These are phyloP conservation scores for Conticribra weissflogii DNA, from an alignment of 108 stramenopile species.

Conservation along the genomic window DNA sequence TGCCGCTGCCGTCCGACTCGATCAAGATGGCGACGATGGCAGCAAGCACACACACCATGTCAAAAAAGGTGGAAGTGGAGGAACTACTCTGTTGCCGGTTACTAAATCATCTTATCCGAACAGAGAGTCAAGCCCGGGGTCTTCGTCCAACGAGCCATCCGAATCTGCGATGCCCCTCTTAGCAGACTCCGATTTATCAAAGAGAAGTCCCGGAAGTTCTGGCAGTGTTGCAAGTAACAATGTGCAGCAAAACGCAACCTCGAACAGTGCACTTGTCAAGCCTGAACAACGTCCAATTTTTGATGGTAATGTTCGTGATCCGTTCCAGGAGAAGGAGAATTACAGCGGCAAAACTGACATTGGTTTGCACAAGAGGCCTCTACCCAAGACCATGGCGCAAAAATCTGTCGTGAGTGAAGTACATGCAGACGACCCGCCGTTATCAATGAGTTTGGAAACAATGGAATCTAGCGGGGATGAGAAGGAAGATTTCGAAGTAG, in stretches of 20 bases:
- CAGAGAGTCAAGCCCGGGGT: constrained; percentile 11
- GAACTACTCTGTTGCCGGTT: not conserved
- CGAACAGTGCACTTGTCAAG: not conserved
- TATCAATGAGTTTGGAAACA: constrained; percentile 28
- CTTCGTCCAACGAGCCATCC: constrained; percentile 19
- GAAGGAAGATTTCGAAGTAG: not conserved
- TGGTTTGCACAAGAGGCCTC: not conserved
- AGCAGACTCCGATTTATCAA: not conserved
- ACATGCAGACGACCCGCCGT: constrained; percentile 24
- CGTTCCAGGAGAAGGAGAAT: constrained; percentile 32
- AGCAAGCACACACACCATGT: not conserved
- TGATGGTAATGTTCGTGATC: constrained; percentile 1
- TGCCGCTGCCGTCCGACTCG: not conserved
- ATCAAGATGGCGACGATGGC: constrained; percentile 23
- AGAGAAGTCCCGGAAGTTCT: constrained; percentile 7
- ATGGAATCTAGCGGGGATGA: constrained; percentile 26
- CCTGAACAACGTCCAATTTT: not conserved
- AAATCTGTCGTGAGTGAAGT: not conserved
- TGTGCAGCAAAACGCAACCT: not conserved
- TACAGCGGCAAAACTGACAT: constrained; percentile 12
- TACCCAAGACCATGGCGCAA: not conserved
- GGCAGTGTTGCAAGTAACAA: constrained; percentile 9
- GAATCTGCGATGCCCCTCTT: constrained; percentile 24
- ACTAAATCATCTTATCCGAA: not conserved
- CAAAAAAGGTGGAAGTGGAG: constrained; percentile 2